Evolutionary conservation across 2,329 filamentous ascomycete genomes (phyloP), one percentile per base, ranked within the genome.

Genomic region (Phialemoniopsis sp.): DNA sequence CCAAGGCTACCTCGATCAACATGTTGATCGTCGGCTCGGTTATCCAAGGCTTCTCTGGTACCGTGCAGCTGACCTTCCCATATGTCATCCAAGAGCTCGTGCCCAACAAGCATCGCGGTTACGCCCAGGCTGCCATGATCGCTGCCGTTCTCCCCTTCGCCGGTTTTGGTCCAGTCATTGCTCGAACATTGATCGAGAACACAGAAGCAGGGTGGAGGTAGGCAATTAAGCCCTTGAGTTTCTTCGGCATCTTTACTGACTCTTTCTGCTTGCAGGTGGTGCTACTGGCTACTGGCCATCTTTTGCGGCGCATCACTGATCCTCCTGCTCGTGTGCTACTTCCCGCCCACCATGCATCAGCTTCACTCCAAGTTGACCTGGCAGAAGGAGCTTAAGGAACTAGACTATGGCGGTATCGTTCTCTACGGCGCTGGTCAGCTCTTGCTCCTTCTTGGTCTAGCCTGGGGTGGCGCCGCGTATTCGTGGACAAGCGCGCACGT

Each of bases 211-310:
- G 57, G 13, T 75, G 70, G 70, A 57, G 21, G 21, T 26, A 26
- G 6, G 21, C n/a, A n/a, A n/a, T n/a, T n/a, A n/a, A n/a, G n/a
- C n/a, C n/a, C n/a, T n/a, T n/a, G n/a, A n/a, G n/a, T n/a, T n/a
- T n/a, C n/a, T n/a, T n/a, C n/a, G n/a, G n/a, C 10, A 26, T 10
- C 21, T 10, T 26, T 26, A 10, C 21, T 26, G 21, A 26, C 6
- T 26, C 21, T 26, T 6, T 6, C 6, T 6, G 6, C 10, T 6
- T 26, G 21, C 21, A 26, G 71, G 21, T 72, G 68, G 66, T 62
- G 54, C 36, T 76, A 69, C 49, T 72, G 70, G 45, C 47, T 74
- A 6, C 63, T 62, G 38, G 66, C 69, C 44, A 66, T 70, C 38
- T 55, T 66, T 39, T 60, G 56, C 29, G 57, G 54, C 10, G 40